phyloP scores from a whole-genome alignment of 306 rosid genomes.

The Prunus fruticosa region DNA sequence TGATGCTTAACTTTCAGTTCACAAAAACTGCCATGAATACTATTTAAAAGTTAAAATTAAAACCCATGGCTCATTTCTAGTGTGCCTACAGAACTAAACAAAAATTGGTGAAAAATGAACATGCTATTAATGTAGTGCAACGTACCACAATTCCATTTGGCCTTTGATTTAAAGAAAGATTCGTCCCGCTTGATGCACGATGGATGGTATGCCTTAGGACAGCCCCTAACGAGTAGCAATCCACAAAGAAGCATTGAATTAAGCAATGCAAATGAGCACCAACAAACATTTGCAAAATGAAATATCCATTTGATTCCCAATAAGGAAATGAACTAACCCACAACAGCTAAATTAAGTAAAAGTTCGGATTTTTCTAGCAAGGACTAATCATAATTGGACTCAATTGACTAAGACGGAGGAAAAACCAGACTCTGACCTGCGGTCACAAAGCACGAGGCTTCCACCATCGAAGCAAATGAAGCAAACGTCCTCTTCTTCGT shows the following conservation, averaged over 20 bases:
- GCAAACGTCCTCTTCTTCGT: constrained; percentile 91
- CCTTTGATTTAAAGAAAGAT: constrained; percentile 80
- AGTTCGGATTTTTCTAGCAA: background rate
- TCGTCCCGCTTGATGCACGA: constrained; percentile 93
- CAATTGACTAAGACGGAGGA: background rate
- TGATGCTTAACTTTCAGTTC: too few relatives aligned
- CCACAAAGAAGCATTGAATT: background rate
- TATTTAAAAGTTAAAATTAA: too few relatives aligned
- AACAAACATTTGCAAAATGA: background rate
- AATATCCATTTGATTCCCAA: constrained; percentile 1
- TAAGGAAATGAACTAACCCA: background rate
- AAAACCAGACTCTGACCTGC: constrained; percentile 60
- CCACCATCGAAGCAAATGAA: constrained; percentile 98
- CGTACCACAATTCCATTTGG: constrained; percentile 98
- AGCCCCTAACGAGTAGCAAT: constrained; percentile 55
- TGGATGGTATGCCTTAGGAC: constrained; percentile 98
- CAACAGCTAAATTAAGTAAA: constrained; percentile 3
- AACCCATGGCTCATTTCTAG: too few relatives aligned
- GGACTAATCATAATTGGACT: constrained; percentile 5
- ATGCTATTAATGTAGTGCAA: constrained; percentile 8
- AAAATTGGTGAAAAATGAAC: background rate
- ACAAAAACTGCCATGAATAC: too few relatives aligned
- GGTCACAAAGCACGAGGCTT: constrained; percentile 96
- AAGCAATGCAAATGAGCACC: constrained; percentile 10
- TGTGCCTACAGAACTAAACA: background rate